A percentile compares a stretch with the other conserved stretches of the same genome.
Conservation (phyloP, 1,284 basidiomycete genomes). For the Cryptococcus sp. region DNA sequence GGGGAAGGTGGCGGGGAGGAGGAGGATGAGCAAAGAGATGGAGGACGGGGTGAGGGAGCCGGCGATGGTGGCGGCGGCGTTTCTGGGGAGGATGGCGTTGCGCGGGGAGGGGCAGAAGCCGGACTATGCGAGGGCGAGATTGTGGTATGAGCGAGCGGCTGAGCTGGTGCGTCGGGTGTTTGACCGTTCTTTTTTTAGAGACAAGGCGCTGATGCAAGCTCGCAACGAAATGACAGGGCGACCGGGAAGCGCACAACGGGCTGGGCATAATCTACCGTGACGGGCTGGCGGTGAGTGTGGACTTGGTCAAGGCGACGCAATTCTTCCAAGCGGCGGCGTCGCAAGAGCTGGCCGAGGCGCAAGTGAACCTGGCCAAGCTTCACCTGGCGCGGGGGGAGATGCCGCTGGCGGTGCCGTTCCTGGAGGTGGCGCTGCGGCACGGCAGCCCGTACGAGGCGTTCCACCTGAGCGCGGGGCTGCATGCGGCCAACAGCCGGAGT, state of each 20-base stretch:
- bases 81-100: slow-evolving; percentile 87
- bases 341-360: slow-evolving; percentile 82
- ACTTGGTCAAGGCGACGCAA: slow-evolving; percentile 56
- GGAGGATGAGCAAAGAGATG: slow-evolving; percentile 55
- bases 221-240: slow-evolving; percentile 58
- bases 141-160: slow-evolving; percentile 90
- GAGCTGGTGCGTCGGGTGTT: slow-evolving; percentile 52
- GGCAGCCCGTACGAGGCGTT: slow-evolving; percentile 90
- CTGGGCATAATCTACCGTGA: slow-evolving; percentile 90
- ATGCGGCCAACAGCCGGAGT: slow-evolving; percentile 59
- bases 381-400: slow-evolving; percentile 55
- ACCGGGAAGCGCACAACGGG: slow-evolving; percentile 82
- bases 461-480: slow-evolving; percentile 80
- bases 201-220: too few species aligned
- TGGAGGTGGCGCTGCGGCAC: slow-evolving; percentile 74
- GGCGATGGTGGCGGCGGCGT: slow-evolving; percentile 69
- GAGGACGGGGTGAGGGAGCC: slow-evolving; percentile 63
- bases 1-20: slow-evolving; percentile 48
- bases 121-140: slow-evolving; percentile 72
- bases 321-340: slow-evolving; percentile 78
- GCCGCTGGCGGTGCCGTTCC: slow-evolving; percentile 62
- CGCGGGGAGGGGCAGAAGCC: slow-evolving; percentile 85
- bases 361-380: slow-evolving; percentile 83
- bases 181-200: background rate
- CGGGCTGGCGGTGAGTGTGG: slow-evolving; percentile 64